Conservation (phyloP, 176 grass and related monocot genomes). For the Carex pumila region DNA sequence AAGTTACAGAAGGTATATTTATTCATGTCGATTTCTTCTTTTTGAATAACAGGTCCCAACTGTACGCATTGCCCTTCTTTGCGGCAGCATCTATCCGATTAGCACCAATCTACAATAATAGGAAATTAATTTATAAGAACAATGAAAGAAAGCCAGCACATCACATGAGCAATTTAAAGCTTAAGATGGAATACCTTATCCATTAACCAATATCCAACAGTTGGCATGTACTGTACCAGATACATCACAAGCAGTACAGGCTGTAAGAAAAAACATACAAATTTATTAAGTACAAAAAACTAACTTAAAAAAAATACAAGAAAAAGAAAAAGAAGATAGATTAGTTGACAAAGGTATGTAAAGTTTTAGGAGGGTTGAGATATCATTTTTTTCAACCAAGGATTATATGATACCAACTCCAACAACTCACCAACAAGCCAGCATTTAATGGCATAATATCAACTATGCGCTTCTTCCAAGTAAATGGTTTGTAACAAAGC, state of each 20-base stretch:
- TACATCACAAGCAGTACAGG: slow-evolving; percentile 92
- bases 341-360: neutral
- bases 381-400: neutral
- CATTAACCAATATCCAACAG: slow-evolving; percentile 82
- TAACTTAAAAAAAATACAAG: neutral
- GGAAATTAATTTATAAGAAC: neutral
- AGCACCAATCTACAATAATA: slow-evolving; percentile 50
- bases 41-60: slow-evolving; percentile 65
- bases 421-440: neutral
- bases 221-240: slow-evolving; percentile 83
- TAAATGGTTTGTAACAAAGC: neutral
- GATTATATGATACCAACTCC: neutral
- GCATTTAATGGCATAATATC: neutral
- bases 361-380: neutral
- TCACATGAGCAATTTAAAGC: neutral
- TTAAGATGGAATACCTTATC: slow-evolving; percentile 60
- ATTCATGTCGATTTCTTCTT: slow-evolving; percentile 64
- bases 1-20: neutral
- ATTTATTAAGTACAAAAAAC: neutral
- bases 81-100: slow-evolving; percentile 60
- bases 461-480: neutral
- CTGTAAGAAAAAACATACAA: slow-evolving; percentile 33
- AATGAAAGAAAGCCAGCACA: neutral
- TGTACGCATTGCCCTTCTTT: slow-evolving; percentile 68
- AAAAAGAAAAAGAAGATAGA: neutral